A percentile compares a stretch with the other conserved stretches of the same genome.
phyloP scores from a whole-genome alignment of 495 filamentous ascomycete species.

The Collariella sp. region DNA sequence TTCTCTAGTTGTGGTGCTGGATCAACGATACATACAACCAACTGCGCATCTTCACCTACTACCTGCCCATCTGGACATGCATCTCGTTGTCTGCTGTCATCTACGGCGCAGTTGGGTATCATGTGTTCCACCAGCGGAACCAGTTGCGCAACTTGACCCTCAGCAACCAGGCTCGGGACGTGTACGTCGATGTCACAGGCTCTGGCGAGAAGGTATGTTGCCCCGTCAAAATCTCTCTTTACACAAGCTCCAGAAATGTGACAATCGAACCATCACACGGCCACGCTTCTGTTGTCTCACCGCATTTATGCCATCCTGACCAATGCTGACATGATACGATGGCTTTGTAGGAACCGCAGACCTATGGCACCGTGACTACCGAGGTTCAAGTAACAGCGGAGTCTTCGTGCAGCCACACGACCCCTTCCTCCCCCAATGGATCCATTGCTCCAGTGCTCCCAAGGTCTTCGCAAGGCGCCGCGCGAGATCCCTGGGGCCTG shows the following conservation, averaged over 20 bases:
- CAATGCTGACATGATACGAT: not conserved
- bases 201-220: slow-evolving; percentile 36
- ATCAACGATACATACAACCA: slow-evolving; percentile 57
- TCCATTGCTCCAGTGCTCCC: slow-evolving; percentile 12
- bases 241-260: not conserved
- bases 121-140: slow-evolving; percentile 55
- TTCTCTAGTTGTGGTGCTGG: slow-evolving; percentile 76
- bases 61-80: slow-evolving; percentile 78
- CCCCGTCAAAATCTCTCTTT: not conserved
- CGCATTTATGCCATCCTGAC: not conserved
- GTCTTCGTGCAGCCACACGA: slow-evolving; percentile 12
- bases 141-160: slow-evolving; percentile 44
- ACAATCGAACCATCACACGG: slow-evolving; percentile 4
- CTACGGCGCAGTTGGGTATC: slow-evolving; percentile 61
- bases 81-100: slow-evolving; percentile 60
- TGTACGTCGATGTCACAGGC: slow-evolving; percentile 19
- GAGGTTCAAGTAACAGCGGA: slow-evolving; percentile 29
- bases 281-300: not conserved
- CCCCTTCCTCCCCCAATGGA: slow-evolving; percentile 5
- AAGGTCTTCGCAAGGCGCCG: not conserved
- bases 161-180: slow-evolving; percentile 27
- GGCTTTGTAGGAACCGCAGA: not conserved
- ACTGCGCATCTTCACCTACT: slow-evolving; percentile 69
- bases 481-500: slow-evolving; percentile 13
- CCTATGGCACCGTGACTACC: slow-evolving; percentile 31